phyloP scores from a whole-genome alignment of 192 early-diverging fungal genomes.

The Podochytrium sp. region DNA sequence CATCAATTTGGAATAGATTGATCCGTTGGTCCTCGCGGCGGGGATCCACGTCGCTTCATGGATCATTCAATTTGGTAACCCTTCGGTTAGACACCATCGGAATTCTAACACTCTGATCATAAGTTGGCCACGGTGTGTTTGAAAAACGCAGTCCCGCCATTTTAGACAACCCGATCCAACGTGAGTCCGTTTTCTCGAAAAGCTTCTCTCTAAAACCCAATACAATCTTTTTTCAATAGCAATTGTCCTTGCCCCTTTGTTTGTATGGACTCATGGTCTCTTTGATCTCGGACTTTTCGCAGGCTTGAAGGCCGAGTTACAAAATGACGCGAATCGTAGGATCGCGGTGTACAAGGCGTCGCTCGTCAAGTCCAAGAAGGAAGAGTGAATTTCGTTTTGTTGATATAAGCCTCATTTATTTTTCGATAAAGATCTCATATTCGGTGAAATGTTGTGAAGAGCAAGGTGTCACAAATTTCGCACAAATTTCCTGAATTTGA shows the following conservation, averaged over 20 bases:
- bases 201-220: background rate
- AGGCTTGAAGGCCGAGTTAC: slow-evolving; percentile 62
- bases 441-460: no score
- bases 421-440: no score
- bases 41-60: slow-evolving; percentile 73
- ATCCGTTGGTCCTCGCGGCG: slow-evolving; percentile 44
- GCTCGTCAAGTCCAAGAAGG: no score
- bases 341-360: slow-evolving; percentile 46
- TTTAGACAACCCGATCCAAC: slow-evolving; percentile 81
- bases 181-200: slow-evolving; percentile 43
- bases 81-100: background rate
- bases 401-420: no score
- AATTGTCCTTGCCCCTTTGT: slow-evolving; percentile 91
- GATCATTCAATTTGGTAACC: slow-evolving; percentile 77
- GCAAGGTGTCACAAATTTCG: no score
- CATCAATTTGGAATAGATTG: slow-evolving; percentile 7
- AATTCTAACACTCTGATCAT: background rate
- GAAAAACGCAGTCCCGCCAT: slow-evolving; percentile 88
- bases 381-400: no score
- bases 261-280: slow-evolving; percentile 86
- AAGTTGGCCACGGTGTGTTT: slow-evolving; percentile 79
- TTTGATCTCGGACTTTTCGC: slow-evolving; percentile 84
- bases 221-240: slow-evolving; percentile 46
- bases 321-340: slow-evolving; percentile 57
- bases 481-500: no score